Base-by-base conservation (phyloP, 352 stramenopile species). In the Pythium apleroticum region DNA sequence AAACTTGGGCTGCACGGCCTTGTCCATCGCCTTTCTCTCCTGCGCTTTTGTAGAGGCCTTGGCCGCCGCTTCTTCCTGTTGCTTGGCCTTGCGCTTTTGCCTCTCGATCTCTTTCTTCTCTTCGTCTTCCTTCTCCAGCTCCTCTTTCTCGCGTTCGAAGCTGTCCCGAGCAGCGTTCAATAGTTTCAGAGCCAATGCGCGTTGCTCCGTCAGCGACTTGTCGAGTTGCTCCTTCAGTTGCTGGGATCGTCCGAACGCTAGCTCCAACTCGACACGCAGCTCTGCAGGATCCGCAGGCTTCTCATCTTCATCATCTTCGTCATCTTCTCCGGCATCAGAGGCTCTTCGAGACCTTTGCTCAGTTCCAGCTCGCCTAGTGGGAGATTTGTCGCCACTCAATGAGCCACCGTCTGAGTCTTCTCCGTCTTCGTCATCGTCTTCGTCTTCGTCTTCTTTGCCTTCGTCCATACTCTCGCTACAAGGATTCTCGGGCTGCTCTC, bases 131-230 rank as follows among this genome's bases (percentile, higher is more conserved):
- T 72, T 57, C 2, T 75, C 73, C 17, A 91, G 57, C 28, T 54
- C 46, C 31, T 90, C 75, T 49, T 81, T 68, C 35, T 93, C 80
- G 8, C 65, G 68, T 43, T 86, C 81, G 20, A 90, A 89, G 10
- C 70, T 66, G 20, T 88, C 81, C 9, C 80, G 73, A 22, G 72
- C 82, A 9, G 82, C 81, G 27, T 80, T 89, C 19, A 88, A 58
- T 1, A 93, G 72, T 62, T 91, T 78, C 41, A 91, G 73, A 9
- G 81, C 73, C 20, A 91, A 55, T 2, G 75, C 66, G 10, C 83
- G 76, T 50, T 91, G 79, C 12, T 76, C 68, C 0, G 66, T 56
- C 0, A 68, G 52, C 58, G 57, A 78, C 28, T 68, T 60, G n/a
- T 66, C 66, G 0, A 91, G 24, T 9, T 87, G 65, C 5, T 57